phyloP scores from a whole-genome alignment of 2,329 filamentous ascomycete species.

The Alternaria sp. region DNA sequence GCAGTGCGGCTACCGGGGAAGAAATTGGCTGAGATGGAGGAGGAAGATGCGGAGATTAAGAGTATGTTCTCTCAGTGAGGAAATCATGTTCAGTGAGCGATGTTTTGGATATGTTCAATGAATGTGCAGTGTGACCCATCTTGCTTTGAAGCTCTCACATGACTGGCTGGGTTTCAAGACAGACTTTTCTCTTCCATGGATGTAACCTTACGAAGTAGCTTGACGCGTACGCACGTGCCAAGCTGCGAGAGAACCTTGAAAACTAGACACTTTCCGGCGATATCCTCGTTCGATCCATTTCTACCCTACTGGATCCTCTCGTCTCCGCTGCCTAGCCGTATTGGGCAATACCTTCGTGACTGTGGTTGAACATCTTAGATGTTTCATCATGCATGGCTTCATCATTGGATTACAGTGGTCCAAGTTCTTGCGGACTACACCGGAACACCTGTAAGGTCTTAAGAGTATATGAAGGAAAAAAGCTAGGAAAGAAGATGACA shows the following conservation, averaged over 20 bases:
- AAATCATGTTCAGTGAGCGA: not conserved
- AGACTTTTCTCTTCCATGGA: not conserved
- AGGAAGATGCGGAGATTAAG: slow-evolving; percentile 31
- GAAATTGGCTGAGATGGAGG: slow-evolving; percentile 28
- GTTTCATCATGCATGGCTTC: not conserved
- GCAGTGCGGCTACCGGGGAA: slow-evolving; percentile 31
- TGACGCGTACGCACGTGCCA: not conserved
- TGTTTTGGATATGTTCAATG: not conserved
- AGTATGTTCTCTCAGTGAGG: slow-evolving; percentile 23
- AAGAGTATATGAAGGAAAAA: not conserved
- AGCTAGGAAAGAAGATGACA: not conserved
- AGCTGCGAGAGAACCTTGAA: not conserved
- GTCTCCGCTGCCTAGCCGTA: not conserved
- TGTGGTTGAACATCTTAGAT: not conserved
- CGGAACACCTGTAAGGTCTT: not conserved
- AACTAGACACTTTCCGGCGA: not conserved
- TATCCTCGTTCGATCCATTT: not conserved
- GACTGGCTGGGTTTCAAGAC: not conserved
- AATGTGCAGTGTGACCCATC: not conserved
- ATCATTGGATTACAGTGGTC: not conserved
- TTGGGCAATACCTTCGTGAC: not conserved
- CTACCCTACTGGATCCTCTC: not conserved
- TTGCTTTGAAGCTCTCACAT: not conserved
- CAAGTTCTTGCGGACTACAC: not conserved
- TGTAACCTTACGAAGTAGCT: not conserved